Conservation (phyloP, 192 early-diverging fungal genomes). For the Backusella liffmaniae region DNA sequence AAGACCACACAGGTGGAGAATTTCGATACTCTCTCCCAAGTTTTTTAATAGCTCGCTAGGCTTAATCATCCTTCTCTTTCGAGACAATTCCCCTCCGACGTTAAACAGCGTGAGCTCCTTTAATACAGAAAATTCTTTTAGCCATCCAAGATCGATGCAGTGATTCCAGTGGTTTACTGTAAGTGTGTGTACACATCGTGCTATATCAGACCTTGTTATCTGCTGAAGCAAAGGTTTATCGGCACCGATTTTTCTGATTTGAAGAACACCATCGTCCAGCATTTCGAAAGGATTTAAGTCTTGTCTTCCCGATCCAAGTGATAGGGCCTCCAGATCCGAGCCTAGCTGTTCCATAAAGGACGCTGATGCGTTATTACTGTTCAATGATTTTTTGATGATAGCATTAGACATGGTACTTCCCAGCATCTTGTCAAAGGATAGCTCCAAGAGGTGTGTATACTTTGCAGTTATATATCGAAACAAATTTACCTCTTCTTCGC, state of each 20-base stretch:
- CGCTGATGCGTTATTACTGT: neutral
- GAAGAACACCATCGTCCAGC: neutral
- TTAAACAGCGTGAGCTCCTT: neutral
- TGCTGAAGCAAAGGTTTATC: neutral
- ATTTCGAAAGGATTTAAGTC: neutral
- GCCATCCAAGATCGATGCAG: neutral
- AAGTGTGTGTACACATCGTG: neutral
- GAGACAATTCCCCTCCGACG: neutral
- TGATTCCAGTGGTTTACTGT: neutral
- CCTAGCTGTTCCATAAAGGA: neutral
- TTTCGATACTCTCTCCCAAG: neutral
- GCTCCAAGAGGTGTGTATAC: neutral
- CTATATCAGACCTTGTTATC: neutral
- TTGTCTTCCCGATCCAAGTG: neutral
- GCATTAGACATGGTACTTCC: neutral
- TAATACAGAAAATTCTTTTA: neutral
- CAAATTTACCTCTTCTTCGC: neutral
- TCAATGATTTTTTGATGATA: neutral
- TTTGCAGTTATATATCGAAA: neutral
- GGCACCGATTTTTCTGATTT: neutral
- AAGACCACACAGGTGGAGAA: neutral
- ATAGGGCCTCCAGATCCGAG: neutral
- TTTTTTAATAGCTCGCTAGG: neutral
- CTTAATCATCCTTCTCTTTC: neutral
- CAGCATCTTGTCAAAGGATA: neutral